Evolutionary conservation across 768 basidiomycete species (phyloP), one percentile per base, ranked within the genome.

Genomic region (Lanmaoa rubissima): DNA sequence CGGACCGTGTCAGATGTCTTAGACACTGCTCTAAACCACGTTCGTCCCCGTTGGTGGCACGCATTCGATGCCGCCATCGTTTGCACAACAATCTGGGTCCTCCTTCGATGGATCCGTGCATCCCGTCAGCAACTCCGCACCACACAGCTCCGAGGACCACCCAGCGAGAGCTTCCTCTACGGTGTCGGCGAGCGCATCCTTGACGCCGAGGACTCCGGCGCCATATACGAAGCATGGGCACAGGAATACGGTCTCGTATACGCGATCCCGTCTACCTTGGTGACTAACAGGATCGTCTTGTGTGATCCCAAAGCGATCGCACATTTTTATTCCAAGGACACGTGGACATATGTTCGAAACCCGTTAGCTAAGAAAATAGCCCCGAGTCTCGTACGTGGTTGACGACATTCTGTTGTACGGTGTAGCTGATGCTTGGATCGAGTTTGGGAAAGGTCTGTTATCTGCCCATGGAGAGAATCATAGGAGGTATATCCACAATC

Each of bases 401-500:
- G 17, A 35, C 35, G 1, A 14, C 2, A 2, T 12, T 1, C 2
- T 14, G 10, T 14, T 9, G 9, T 60, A 9, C 17, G 28, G 1
- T 48, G 45, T 28, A 11, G 12, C 28, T 54, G 35, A 60, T 48
- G 26, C n/a, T 11, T 28, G 19, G 0, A 17, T 28, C 9, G 0
- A 64, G 56, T 10, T 53, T 12, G 75, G 77, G 1, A 67, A 60
- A n/a, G 74, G 75, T 4, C 38, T 78, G 2, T 8, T 63, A 5
- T 61, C 53, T 62, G 42, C 67, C 2, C 68, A 77, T 26, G 75
- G 78, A 6, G 80, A 82, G n/a, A 72, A 69, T 56, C 81, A 83
- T 50, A 71, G 62, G 45, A 72, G 80, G 80, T 78, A 48, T 10
- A 9, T 53, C 14, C 10, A 31, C 19, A 5, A 12, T 24, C 11